Percentiles rank a stretch among this genome's conserved stretches.
These are phyloP conservation scores for Eucalyptus sp. DNA, from an alignment of 345 rosid genomes.

Conservation along the genomic window DNA sequence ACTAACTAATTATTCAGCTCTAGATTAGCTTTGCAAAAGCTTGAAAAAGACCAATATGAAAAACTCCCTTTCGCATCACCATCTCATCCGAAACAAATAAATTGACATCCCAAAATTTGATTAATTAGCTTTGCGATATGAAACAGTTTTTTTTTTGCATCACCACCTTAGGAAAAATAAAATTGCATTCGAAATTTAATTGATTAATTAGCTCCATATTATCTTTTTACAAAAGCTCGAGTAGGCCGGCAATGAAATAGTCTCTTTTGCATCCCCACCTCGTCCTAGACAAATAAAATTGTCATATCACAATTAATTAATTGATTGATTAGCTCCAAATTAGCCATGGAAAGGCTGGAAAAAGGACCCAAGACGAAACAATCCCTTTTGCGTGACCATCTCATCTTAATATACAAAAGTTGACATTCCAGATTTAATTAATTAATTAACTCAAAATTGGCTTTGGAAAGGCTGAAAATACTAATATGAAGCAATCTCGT, in stretches of 20 bases:
- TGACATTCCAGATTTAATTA: neutral
- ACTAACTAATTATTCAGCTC: neutral
- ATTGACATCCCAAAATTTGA: neutral
- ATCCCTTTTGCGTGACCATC: neutral
- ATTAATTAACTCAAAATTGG: neutral
- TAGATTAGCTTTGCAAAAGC: neutral
- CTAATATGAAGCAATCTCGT: neutral
- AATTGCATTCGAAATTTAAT: neutral
- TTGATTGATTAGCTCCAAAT: neutral
- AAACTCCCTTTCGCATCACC: neutral
- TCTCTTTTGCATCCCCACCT: neutral
- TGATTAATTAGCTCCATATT: neutral
- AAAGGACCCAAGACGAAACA: too few relatives aligned
- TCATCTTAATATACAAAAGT: neutral
- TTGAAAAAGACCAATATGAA: neutral
- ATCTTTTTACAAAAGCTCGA: neutral
- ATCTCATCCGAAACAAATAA: neutral
- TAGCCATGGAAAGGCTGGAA: neutral
- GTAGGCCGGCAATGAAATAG: neutral
- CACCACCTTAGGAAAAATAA: neutral
- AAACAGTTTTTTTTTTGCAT: neutral
- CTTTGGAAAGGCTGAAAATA: neutral
- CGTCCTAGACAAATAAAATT: neutral
- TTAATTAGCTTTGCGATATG: neutral
- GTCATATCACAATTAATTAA: neutral